Conservation (phyloP, 225 moss, liverwort and hornwort genomes). For the Marchantia paleacea region DNA sequence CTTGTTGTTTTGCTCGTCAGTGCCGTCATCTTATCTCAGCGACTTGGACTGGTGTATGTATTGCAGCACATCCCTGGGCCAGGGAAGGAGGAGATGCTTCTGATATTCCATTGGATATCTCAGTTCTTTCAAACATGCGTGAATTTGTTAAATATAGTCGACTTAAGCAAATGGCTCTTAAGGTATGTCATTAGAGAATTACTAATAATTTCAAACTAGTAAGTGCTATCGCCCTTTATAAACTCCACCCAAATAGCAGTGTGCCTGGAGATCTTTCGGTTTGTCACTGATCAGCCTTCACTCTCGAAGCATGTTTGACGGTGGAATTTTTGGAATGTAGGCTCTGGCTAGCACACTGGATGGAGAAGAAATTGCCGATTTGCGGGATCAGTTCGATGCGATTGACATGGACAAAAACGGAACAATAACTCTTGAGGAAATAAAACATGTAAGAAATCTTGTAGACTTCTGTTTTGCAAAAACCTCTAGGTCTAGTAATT, state of each 20-base stretch:
- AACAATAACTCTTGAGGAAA: conserved; percentile 95
- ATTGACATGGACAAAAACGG: conserved; percentile 96
- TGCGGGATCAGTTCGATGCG: conserved; percentile 91
- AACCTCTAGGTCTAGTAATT: neutral
- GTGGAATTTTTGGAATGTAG: conserved; percentile 27
- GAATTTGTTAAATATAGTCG: conserved; percentile 97
- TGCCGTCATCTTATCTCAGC: neutral
- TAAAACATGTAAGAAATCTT: conserved; percentile 53
- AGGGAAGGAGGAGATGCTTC: conserved; percentile 95
- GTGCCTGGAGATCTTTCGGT: neutral
- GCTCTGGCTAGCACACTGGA: conserved; percentile 93
- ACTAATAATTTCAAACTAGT: neutral
- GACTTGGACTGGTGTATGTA: neutral
- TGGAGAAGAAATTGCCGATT: conserved; percentile 67
- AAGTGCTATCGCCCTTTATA: neutral
- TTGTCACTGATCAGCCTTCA: neutral
- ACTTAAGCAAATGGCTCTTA: conserved; percentile 87
- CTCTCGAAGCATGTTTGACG: neutral
- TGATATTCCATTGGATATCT: conserved; percentile 87
- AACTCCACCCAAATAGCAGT: neutral
- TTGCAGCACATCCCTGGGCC: conserved; percentile 91
- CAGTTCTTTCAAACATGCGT: conserved; percentile 97
- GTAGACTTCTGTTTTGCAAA: neutral
- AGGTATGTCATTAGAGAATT: conserved; percentile 37
- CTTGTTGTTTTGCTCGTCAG: neutral